Base-by-base conservation (phyloP, 2,329 filamentous ascomycete genomes). In the Pseudovirgaria hyperparasitica region DNA sequence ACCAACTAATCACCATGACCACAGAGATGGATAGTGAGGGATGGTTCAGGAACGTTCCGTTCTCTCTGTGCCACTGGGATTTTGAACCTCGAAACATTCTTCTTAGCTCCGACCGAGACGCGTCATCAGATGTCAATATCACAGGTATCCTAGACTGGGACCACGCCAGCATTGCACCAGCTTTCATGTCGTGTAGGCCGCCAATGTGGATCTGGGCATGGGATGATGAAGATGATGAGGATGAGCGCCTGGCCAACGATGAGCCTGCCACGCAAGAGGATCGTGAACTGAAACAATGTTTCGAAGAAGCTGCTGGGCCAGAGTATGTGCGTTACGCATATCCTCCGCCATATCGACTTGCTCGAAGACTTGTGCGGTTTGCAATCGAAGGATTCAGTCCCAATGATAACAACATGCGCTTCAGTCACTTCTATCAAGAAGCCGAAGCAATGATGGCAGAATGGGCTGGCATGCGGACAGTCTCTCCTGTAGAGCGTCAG, bases 141-240 rank as follows among this genome's bases (percentile, higher is more conserved):
- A 42, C 42, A 2, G 45, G 23, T 8, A 39, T 55, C 11, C 34
- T 54, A 1, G 49, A 54, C 30, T 54, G 50, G 49, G 52, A 55
- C 19, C 33, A 30, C 12, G 49, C 52, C 4, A 17, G 41, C 0
- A 37, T 57, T 16, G 50, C 36, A 0, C 50, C 51, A 0, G 31
- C 34, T 6, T 52, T 54, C 28, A 35, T 54, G 30, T 37, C 39
- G 2, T 52, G 48, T 21, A 22, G 32, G 6, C 42, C 50, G 0
- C 52, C 51, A 0, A 30, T 38, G 6, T 55, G 44, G 45, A 21
- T 55, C 0, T 56, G 51, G 49, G 24, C 20, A 9, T 36, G 36
- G 30, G 26, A 34, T 6, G 29, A 38, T 5, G 39, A 41, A 3
- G 30, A 39, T 13, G 38, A 44, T 12, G 33, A 38, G 6, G 38